Evolutionary conservation across 306 rosid species (phyloP).

Genomic region (Dalbergia oliveri): DNA sequence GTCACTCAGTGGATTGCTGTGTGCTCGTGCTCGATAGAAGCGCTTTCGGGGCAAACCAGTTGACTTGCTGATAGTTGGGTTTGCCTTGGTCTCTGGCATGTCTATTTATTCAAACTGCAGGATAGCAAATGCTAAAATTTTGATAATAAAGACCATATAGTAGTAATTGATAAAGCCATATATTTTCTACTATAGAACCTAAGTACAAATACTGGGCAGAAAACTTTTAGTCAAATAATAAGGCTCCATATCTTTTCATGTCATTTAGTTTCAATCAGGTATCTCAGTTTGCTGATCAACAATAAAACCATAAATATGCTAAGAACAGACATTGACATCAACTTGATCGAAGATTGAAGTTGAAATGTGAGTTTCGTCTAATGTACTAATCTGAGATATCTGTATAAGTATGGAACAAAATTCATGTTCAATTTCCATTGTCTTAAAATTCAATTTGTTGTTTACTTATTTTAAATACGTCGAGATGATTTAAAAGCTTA

Average conservation of each 20-base stretch:
- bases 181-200: constrained; percentile 7
- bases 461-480: not conserved
- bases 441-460: constrained; percentile 5
- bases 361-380: constrained; percentile 11
- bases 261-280: not conserved
- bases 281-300: constrained; percentile 7
- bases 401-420: not conserved
- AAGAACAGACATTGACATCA: not conserved
- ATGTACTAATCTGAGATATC: constrained; percentile 14
- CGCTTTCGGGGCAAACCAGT: constrained; percentile 97
- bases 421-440: not conserved
- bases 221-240: not conserved
- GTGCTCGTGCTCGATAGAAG: constrained; percentile 96
- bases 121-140: constrained; percentile 37
- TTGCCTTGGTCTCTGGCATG: constrained; percentile 68
- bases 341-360: constrained; percentile 4
- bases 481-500: not conserved
- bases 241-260: constrained; percentile 31
- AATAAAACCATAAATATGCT: not conserved
- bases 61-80: constrained; percentile 76
- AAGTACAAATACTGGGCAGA: constrained; percentile 1
- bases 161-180: not conserved
- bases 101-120: constrained; percentile 53
- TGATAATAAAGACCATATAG: constrained; percentile 32
- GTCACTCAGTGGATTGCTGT: constrained; percentile 96